Conservation (phyloP, 768 basidiomycete species). For the Serendipita sp. region DNA sequence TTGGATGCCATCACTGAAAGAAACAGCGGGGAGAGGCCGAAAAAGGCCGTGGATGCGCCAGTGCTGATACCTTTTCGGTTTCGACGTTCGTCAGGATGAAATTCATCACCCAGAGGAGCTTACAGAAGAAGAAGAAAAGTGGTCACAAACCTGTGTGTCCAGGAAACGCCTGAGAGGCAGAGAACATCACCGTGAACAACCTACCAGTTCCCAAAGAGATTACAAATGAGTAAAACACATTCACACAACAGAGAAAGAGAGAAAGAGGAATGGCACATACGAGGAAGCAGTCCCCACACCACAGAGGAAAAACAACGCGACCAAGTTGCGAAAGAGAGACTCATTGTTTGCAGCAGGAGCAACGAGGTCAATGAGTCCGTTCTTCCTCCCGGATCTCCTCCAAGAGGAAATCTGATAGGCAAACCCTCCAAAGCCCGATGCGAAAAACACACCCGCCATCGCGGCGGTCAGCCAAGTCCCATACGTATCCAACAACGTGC, state of each 20-base stretch:
- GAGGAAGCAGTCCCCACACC: slow-evolving; percentile 59
- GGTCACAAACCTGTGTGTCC: slow-evolving; percentile 47
- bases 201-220: too few relatives aligned
- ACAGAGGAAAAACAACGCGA: slow-evolving; percentile 42
- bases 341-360: too few relatives aligned
- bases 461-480: slow-evolving; percentile 59
- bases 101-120: too few relatives aligned
- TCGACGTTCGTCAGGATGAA: too few relatives aligned
- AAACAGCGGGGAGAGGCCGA: slow-evolving; percentile 66
- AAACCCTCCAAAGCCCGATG: slow-evolving; percentile 45
- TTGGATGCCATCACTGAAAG: slow-evolving; percentile 47
- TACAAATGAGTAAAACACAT: too few relatives aligned
- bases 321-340: slow-evolving; percentile 36
- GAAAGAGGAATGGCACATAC: slow-evolving; percentile 37
- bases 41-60: slow-evolving; percentile 43
- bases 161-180: slow-evolving; percentile 58
- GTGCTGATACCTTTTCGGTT: slow-evolving; percentile 12
- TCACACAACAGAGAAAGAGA: too few relatives aligned
- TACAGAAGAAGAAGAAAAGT: too few relatives aligned
- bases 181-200: slow-evolving; percentile 61
- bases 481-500: slow-evolving; percentile 48
- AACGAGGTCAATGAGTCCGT: too few relatives aligned
- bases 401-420: slow-evolving; percentile 38
- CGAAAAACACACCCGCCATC: slow-evolving; percentile 41
- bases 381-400: slow-evolving; percentile 22